These are phyloP conservation scores for Pulveroboletus frians DNA, from an alignment of 768 basidiomycete species.

Conservation along the genomic window DNA sequence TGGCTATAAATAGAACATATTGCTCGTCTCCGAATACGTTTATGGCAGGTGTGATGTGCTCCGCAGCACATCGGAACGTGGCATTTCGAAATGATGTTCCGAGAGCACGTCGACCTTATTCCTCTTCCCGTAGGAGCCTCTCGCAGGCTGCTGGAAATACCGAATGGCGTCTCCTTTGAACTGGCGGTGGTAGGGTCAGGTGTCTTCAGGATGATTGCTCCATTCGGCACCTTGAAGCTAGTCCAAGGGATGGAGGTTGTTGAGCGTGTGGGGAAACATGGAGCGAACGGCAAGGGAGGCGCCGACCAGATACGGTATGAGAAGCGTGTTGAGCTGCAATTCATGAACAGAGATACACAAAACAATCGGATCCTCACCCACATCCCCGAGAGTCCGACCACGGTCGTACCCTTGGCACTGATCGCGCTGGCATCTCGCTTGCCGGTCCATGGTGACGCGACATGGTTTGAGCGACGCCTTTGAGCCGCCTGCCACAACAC, in stretches of 20 bases:
- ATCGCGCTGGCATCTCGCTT: constrained; percentile 65
- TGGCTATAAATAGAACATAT: constrained; percentile 50
- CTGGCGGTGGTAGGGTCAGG: no score
- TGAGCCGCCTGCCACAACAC: constrained; percentile 58
- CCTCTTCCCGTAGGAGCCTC: constrained; percentile 30
- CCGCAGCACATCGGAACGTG: constrained; percentile 1
- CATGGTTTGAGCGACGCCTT: constrained; percentile 65
- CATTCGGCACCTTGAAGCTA: no score
- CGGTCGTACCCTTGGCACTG: constrained; percentile 67
- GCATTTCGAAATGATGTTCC: constrained; percentile 41
- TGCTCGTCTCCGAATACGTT: constrained; percentile 40
- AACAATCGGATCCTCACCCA: constrained; percentile 39
- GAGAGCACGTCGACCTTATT: constrained; percentile 44
- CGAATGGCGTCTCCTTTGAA: no score
- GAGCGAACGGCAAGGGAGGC: constrained; percentile 55
- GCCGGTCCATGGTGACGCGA: constrained; percentile 46
- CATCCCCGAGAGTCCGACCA: constrained; percentile 62
- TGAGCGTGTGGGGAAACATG: constrained; percentile 43
- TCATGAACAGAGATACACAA: not conserved
- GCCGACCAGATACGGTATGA: constrained; percentile 52
- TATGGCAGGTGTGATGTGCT: constrained; percentile 29
- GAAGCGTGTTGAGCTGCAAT: constrained; percentile 50
- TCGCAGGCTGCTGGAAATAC: constrained; percentile 33
- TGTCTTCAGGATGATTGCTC: no score
- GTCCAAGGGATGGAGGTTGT: no score